phyloP scores from a whole-genome alignment of 768 basidiomycete genomes.

The Amanita rimosa region DNA sequence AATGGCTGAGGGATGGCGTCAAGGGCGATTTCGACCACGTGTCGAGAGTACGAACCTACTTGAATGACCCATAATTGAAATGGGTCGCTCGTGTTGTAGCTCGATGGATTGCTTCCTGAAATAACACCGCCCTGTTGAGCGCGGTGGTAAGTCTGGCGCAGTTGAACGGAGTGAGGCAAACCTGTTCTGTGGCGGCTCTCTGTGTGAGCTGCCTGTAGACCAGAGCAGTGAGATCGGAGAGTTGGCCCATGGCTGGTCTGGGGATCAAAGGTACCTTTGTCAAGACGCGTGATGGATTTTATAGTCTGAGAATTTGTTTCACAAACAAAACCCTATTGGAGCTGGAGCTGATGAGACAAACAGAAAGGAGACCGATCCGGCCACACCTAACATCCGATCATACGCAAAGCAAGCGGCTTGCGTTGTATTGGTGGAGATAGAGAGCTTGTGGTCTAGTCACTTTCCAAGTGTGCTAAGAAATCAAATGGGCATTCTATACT shows the following conservation, averaged over 20 bases:
- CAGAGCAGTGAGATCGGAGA: slow-evolving; percentile 25
- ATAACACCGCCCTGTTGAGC: slow-evolving; percentile 58
- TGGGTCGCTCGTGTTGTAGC: slow-evolving; percentile 55
- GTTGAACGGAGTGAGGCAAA: slow-evolving; percentile 11
- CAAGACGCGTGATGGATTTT: not conserved
- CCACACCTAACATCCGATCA: too few relatives aligned
- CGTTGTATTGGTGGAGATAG: too few relatives aligned
- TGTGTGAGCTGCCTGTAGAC: slow-evolving; percentile 21
- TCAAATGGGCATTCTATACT: too few relatives aligned
- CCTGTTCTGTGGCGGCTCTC: slow-evolving; percentile 40
- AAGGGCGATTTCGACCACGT: not conserved
- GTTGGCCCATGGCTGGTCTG: slow-evolving; percentile 31
- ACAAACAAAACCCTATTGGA: not conserved
- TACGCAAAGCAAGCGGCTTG: too few relatives aligned
- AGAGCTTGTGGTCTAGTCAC: too few relatives aligned
- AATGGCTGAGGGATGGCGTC: slow-evolving; percentile 35
- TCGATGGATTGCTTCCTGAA: slow-evolving; percentile 60
- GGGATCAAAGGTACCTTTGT: too few relatives aligned
- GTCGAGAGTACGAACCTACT: slow-evolving; percentile 34
- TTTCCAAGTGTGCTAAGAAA: too few relatives aligned
- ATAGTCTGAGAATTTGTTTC: not conserved
- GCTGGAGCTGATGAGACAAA: not conserved
- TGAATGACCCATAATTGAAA: slow-evolving; percentile 70
- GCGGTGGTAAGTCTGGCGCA: not conserved
- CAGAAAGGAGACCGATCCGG: not conserved